Conservation (phyloP, 83 land plant species). For the Diphasiastrum complanatum region DNA sequence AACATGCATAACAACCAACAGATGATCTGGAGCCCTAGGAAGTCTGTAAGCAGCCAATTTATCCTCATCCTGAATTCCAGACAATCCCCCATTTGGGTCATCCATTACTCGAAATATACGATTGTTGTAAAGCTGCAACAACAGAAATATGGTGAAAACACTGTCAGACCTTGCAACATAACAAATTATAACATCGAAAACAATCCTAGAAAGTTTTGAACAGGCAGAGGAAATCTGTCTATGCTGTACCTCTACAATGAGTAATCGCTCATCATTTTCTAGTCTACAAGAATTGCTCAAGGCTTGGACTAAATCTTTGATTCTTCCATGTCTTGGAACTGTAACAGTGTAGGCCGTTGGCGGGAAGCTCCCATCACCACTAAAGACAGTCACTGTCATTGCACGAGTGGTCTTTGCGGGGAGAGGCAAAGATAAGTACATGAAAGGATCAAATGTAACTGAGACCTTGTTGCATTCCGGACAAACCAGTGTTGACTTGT, state of each 20-base stretch:
- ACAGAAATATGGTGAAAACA: too few relatives aligned
- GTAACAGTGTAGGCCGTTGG: conserved; percentile 60
- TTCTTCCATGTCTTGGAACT: conserved; percentile 67
- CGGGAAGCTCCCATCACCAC: conserved; percentile 56
- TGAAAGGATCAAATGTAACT: conserved; percentile 91
- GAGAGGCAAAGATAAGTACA: conserved; percentile 85
- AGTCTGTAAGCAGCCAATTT: conserved; percentile 64
- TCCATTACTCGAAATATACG: conserved; percentile 56
- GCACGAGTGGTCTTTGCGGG: conserved; percentile 51
- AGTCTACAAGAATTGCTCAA: conserved; percentile 46
- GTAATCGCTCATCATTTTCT: conserved; percentile 49
- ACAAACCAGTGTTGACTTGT: conserved; percentile 84
- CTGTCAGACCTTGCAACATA: too few relatives aligned
- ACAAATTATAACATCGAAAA: background rate
- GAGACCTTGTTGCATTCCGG: conserved; percentile 77
- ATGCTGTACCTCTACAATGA: conserved; percentile 83
- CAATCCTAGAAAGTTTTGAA: background rate
- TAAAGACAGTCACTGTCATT: conserved; percentile 68
- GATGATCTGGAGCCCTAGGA: conserved; percentile 36
- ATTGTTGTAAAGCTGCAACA: conserved; percentile 53
- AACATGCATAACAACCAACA: conserved; percentile 59
- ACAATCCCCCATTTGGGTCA: conserved; percentile 45
- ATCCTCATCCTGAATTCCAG: conserved; percentile 70
- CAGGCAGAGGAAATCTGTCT: conserved; percentile 7
- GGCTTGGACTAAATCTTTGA: conserved; percentile 64